Conservation (phyloP, 208 protist genomes). For the Crithidia fasciculata region DNA sequence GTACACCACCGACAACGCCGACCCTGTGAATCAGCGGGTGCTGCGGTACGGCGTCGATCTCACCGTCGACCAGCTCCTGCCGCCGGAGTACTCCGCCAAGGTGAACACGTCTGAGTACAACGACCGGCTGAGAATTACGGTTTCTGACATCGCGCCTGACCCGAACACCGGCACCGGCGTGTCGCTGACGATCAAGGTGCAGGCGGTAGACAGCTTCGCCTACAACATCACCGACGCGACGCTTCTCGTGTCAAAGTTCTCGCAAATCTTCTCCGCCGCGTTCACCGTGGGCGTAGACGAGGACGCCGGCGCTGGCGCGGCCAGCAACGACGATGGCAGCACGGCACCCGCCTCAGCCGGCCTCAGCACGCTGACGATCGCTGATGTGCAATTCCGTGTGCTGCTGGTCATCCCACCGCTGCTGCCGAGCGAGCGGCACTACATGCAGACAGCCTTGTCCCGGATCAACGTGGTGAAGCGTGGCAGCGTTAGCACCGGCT, state of each 20-base stretch:
- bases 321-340: not conserved
- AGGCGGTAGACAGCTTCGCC: slow-evolving; percentile 22
- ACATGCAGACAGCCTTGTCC: not conserved
- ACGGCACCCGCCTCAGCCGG: not conserved
- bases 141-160: slow-evolving; percentile 7
- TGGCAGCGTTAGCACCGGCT: not conserved
- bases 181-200: slow-evolving; percentile 16
- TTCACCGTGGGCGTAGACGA: not conserved
- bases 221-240: slow-evolving; percentile 35
- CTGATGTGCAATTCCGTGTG: slow-evolving; percentile 6
- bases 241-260: slow-evolving; percentile 15
- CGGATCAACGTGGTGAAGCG: not conserved
- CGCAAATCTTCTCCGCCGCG: slow-evolving; percentile 2
- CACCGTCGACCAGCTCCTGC: slow-evolving; percentile 3
- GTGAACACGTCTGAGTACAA: not conserved
- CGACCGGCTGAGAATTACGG: not conserved
- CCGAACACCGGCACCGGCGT: slow-evolving; percentile 5
- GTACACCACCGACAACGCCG: slow-evolving; percentile 14
- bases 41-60: slow-evolving; percentile 7
- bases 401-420: slow-evolving; percentile 13
- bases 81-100: not conserved
- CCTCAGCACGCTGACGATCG: not conserved
- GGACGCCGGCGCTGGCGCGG: too few relatives aligned
- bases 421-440: slow-evolving; percentile 15
- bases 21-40: slow-evolving; percentile 11